Evolutionary conservation across 2,329 filamentous ascomycete species (phyloP).

Genomic region (Arachnomyces sp.): DNA sequence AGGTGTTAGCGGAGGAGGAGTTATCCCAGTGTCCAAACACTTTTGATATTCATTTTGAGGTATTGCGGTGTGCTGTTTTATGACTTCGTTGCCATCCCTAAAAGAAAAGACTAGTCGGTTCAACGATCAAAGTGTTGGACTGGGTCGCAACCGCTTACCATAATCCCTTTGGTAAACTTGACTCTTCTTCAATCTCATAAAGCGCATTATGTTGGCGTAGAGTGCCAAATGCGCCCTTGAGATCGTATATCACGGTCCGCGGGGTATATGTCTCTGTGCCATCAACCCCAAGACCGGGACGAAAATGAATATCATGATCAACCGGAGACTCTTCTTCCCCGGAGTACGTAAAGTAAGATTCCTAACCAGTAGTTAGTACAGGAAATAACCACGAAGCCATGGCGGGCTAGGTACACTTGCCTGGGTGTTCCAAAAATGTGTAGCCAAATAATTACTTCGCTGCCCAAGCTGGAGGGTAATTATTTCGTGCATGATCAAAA

Average conservation of each 20-base stretch:
- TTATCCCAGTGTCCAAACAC: constrained; percentile 64
- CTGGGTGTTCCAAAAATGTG: constrained; percentile 97
- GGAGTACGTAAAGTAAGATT: constrained; percentile 93
- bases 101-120: constrained; percentile 1
- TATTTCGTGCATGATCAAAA: constrained; percentile 73
- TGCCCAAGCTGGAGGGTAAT: constrained; percentile 90
- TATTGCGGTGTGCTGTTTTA: constrained; percentile 64
- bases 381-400: not conserved
- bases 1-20: constrained; percentile 57
- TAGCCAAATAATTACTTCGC: constrained; percentile 84
- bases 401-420: constrained; percentile 38
- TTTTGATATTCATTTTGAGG: constrained; percentile 67
- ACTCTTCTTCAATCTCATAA: constrained; percentile 55
- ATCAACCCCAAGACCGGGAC: constrained; percentile 72
- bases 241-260: constrained; percentile 84
- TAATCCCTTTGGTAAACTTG: constrained; percentile 29
- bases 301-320: constrained; percentile 83
- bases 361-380: constrained; percentile 44
- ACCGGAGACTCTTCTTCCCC: constrained; percentile 58
- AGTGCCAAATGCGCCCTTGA: constrained; percentile 88
- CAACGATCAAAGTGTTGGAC: not conserved
- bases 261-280: constrained; percentile 89
- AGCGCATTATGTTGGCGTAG: constrained; percentile 80
- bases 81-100: constrained; percentile 59
- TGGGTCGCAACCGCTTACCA: constrained; percentile 33